Evolutionary conservation across 768 basidiomycete genomes (phyloP), one percentile per base, ranked within the genome.

Genomic region (Daedalea quercina): DNA sequence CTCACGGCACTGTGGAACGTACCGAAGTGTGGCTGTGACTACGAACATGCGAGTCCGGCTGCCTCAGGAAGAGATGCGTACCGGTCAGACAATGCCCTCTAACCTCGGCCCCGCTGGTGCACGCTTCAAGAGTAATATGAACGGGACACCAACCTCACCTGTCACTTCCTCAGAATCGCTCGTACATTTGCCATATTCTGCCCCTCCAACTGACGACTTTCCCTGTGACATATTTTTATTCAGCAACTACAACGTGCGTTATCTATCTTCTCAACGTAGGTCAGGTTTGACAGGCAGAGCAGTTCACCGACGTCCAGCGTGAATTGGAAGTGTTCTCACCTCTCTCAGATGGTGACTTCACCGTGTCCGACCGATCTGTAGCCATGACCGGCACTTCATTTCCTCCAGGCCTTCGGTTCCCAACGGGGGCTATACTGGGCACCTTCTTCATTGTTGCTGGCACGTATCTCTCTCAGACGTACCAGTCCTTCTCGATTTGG

Each of bases 401-500:
- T 59, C 95, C 95, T 20, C 95, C 96, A 0, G 95, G 95, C 12
- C 81, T 98, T 42, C 87, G 95, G 9, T 99, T 99, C 73, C 95
- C 95, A 6, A 90, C 93, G 0, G 95, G 94, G 19, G 91, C 92
- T 28, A 84, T 97, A 55, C 73, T 96, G 7, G 96, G 94, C 26
- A 84, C 83, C 28, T 84, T 93, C 67, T 80, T 99, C 65, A 87
- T 99, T 67, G 85, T 98, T 49, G 93, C 92, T 9, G 95, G 95
- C 26, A 95, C 93, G 19, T 96, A 96, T 65, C 85, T 99, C 53
- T 92, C 94, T 0, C 90, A 94, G 63, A 86, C 87, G 40, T 90
- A 90, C 60, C 94, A 95, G 63, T 91, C 90, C 24, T 99, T 94
- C 68, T 94, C 93, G 9, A 88, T 98, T 53, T 99, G 94, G 94